A percentile compares a stretch with the other conserved stretches of the same genome.
Conservation (phyloP, 2,329 filamentous ascomycete genomes). For the Ophiostoma sp. region DNA sequence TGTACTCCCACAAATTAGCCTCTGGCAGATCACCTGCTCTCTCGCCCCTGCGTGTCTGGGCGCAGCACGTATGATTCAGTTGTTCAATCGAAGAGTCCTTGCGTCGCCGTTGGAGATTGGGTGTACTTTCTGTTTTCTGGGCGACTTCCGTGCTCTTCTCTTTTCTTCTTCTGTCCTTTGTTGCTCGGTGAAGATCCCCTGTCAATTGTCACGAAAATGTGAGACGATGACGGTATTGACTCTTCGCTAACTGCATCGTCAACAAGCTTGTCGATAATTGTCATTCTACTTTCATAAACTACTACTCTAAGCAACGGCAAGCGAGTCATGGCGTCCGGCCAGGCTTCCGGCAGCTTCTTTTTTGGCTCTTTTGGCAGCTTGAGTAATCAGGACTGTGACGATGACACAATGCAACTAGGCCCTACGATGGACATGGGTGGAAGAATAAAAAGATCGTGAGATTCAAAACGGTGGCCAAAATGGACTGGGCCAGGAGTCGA, state of each 20-base stretch:
- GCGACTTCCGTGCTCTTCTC: not conserved
- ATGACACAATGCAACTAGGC: not conserved
- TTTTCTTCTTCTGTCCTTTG: not conserved
- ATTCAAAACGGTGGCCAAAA: conserved; percentile 19
- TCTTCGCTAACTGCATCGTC: not conserved
- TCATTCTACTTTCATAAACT: not conserved
- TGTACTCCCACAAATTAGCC: not conserved
- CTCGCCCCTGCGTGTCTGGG: not conserved
- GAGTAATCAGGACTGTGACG: conserved; percentile 5
- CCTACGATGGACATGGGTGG: not conserved
- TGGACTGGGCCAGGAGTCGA: not conserved
- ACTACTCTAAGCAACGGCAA: not conserved
- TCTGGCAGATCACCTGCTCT: conserved; percentile 10
- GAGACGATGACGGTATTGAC: not conserved
- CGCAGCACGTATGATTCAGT: not conserved
- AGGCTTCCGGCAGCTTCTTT: not conserved
- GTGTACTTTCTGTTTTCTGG: not conserved
- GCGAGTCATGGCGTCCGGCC: not conserved
- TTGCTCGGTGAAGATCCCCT: not conserved
- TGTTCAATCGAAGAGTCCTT: not conserved
- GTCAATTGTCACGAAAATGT: not conserved
- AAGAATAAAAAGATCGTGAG: not conserved
- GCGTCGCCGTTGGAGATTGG: not conserved
- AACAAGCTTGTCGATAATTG: not conserved
- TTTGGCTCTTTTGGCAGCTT: not conserved